A percentile compares a stretch with the other conserved stretches of the same genome.
Evolutionary conservation across 2,329 filamentous ascomycete species (phyloP).

Genomic region (Fusarium burgessii): DNA sequence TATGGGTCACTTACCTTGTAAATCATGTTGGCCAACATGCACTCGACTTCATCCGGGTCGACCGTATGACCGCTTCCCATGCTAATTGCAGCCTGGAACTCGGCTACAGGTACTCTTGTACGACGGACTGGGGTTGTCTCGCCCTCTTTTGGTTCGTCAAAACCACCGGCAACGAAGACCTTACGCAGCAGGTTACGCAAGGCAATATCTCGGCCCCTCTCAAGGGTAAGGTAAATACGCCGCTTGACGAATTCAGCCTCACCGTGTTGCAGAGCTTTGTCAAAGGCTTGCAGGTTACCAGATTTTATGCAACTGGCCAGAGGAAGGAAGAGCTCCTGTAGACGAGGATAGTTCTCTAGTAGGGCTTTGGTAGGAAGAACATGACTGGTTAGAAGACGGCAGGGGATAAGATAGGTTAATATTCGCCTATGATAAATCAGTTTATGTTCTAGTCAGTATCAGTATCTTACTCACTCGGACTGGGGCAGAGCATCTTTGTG

Average conservation of each 20-base stretch:
- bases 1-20: slow-evolving; percentile 79
- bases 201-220: slow-evolving; percentile 90
- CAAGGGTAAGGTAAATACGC: slow-evolving; percentile 93
- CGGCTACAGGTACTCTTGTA: slow-evolving; percentile 83
- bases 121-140: slow-evolving; percentile 71
- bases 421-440: slow-evolving; percentile 72
- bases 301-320: slow-evolving; percentile 82
- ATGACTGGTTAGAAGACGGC: slow-evolving; percentile 88
- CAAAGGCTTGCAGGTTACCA: slow-evolving; percentile 86
- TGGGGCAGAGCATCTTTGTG: slow-evolving; percentile 79
- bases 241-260: slow-evolving; percentile 95
- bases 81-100: slow-evolving; percentile 87
- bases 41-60: slow-evolving; percentile 95
- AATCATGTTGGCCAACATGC: slow-evolving; percentile 93
- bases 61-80: slow-evolving; percentile 76
- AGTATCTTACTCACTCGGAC: slow-evolving; percentile 71
- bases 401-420: slow-evolving; percentile 93
- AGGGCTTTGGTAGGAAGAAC: slow-evolving; percentile 80
- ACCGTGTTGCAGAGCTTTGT: slow-evolving; percentile 80
- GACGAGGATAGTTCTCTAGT: slow-evolving; percentile 78
- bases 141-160: slow-evolving; percentile 79
- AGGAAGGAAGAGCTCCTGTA: slow-evolving; percentile 83
- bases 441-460: background rate
- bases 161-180: slow-evolving; percentile 87
- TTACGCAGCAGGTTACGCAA: slow-evolving; percentile 92